These are phyloP conservation scores for Fistulifera pelliculosa DNA, from an alignment of 108 stramenopile genomes.

Conservation along the genomic window DNA sequence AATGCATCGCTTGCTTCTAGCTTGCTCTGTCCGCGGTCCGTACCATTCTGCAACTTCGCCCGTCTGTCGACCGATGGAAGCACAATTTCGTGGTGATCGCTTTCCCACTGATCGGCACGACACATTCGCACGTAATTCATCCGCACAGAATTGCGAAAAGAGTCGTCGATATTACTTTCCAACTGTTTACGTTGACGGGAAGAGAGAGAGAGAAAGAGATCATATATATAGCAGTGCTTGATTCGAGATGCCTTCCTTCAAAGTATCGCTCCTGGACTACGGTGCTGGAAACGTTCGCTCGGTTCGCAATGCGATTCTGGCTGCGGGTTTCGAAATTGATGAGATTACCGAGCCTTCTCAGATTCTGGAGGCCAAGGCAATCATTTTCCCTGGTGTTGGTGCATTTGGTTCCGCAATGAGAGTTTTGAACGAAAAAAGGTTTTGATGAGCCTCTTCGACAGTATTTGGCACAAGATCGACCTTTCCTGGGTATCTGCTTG, in stretches of 20 bases:
- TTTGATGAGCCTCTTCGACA: conserved; percentile 73
- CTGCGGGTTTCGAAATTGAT: conserved; percentile 72
- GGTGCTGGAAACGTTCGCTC: conserved; percentile 97
- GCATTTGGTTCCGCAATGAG: conserved; percentile 79
- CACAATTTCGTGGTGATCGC: no score
- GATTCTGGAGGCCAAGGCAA: conserved; percentile 74
- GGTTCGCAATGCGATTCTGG: conserved; percentile 86
- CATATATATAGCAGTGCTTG: no score
- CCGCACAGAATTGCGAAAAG: no score
- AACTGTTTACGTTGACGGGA: no score
- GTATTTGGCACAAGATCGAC: conserved; percentile 69
- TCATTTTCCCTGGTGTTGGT: conserved; percentile 94
- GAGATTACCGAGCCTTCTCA: conserved; percentile 79
- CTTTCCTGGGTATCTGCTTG: conserved; percentile 97
- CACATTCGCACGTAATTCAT: no score
- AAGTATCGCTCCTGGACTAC: conserved; percentile 93
- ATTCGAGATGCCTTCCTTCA: conserved; percentile 20
- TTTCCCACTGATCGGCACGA: no score
- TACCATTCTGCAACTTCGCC: no score
- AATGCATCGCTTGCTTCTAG: no score
- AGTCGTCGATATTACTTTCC: no score
- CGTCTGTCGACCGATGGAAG: no score
- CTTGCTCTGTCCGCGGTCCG: no score
- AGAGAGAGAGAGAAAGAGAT: no score
- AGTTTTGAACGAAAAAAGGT: conserved; percentile 53